Percentiles rank a stretch among this genome's conserved stretches.
Conservation (phyloP, 805 yeast genomes). For the Scheffersomyces lignosus region DNA sequence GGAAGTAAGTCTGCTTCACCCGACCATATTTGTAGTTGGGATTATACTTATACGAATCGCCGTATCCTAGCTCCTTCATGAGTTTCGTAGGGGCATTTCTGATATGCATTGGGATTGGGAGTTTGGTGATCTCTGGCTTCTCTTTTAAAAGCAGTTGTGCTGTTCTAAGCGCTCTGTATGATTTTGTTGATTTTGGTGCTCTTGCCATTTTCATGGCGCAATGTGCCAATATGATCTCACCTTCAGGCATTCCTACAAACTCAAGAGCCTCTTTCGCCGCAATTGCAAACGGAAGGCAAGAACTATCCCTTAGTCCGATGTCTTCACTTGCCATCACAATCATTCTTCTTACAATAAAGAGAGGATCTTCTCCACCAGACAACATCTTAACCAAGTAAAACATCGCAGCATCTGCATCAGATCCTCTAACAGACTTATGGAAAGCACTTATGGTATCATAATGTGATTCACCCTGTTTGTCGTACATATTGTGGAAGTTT, state of each 20-base stretch:
- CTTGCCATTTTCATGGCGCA: slow-evolving; percentile 88
- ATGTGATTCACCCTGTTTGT: slow-evolving; percentile 86
- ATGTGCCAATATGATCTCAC: slow-evolving; percentile 84
- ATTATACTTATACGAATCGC: slow-evolving; percentile 82
- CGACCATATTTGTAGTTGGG: slow-evolving; percentile 75
- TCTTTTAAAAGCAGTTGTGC: slow-evolving; percentile 60
- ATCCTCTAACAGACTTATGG: slow-evolving; percentile 89
- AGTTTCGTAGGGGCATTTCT: slow-evolving; percentile 93
- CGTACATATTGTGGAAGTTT: slow-evolving; percentile 62
- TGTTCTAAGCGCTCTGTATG: slow-evolving; percentile 75
- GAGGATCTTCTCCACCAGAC: slow-evolving; percentile 90
- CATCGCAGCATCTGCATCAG: slow-evolving; percentile 85
- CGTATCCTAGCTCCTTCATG: slow-evolving; percentile 88
- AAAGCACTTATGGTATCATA: slow-evolving; percentile 95
- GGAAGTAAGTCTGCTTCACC: slow-evolving; percentile 76
- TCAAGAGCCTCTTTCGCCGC: slow-evolving; percentile 85
- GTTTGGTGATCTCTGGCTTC: slow-evolving; percentile 58
- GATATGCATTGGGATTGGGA: slow-evolving; percentile 76
- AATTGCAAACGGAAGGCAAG: slow-evolving; percentile 82
- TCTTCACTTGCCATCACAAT: slow-evolving; percentile 95
- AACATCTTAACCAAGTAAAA: slow-evolving; percentile 88
- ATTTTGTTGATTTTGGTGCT: slow-evolving; percentile 83
- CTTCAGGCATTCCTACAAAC: slow-evolving; percentile 93
- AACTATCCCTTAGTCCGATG: slow-evolving; percentile 80
- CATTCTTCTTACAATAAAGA: slow-evolving; percentile 87